Conservation (phyloP, 352 stramenopile species). For the Globisporangium acanthophoron region DNA sequence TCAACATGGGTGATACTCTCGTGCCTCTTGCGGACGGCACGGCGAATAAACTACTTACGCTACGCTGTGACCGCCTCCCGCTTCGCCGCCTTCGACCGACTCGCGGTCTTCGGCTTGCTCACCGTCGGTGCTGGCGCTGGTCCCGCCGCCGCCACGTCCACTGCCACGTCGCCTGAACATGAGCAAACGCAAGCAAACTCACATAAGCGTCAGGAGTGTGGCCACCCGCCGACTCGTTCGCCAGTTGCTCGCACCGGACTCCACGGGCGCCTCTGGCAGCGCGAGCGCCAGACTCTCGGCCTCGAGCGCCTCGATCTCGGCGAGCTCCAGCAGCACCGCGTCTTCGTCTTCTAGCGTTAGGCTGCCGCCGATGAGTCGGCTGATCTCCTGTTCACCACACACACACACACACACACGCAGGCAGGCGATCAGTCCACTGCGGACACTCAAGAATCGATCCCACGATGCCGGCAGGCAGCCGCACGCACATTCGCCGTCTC, state of each 20-base stretch:
- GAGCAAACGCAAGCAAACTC: not conserved
- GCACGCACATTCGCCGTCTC: constrained; percentile 61
- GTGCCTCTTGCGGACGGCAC: not conserved
- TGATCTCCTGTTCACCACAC: constrained; percentile 69
- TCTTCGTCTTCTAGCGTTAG: constrained; percentile 84
- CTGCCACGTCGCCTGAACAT: not conserved
- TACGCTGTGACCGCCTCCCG: not conserved
- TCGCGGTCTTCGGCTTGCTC: not conserved
- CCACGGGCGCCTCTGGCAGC: constrained; percentile 53
- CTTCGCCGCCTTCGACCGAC: not conserved
- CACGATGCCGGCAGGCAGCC: not conserved
- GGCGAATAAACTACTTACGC: not conserved
- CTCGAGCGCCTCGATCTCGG: constrained; percentile 78
- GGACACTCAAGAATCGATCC: no score
- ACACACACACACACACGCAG: constrained; percentile 2
- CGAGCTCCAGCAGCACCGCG: constrained; percentile 76
- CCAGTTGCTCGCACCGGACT: not conserved
- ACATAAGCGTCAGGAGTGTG: not conserved
- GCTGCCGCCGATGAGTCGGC: constrained; percentile 65
- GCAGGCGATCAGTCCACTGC: constrained; percentile 5
- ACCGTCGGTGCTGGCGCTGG: not conserved
- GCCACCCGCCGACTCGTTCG: not conserved
- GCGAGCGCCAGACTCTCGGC: constrained; percentile 39
- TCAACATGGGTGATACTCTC: no score
- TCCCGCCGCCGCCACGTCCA: not conserved